These are phyloP conservation scores for Penicillium sp. DNA, from an alignment of 2,329 filamentous ascomycete species.

Conservation along the genomic window DNA sequence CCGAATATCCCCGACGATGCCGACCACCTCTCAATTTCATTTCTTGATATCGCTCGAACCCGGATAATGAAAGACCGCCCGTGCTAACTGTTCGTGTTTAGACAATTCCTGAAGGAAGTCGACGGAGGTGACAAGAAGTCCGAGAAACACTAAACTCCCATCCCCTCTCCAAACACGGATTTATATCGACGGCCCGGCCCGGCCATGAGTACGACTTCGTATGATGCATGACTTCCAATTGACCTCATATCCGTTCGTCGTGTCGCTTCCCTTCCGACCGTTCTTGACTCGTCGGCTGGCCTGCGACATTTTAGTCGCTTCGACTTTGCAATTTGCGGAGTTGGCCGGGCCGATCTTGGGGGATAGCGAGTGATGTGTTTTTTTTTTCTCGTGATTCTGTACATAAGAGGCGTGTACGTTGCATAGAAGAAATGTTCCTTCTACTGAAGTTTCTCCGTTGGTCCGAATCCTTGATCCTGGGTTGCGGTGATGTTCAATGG, in stretches of 20 bases:
- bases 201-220: conserved; percentile 13
- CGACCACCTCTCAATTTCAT: not conserved
- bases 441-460: conserved; percentile 12
- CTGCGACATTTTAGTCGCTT: conserved; percentile 13
- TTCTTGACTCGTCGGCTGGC: conserved; percentile 22
- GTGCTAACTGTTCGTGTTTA: conserved; percentile 32
- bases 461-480: not conserved
- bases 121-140: conserved; percentile 56
- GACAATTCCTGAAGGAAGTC: conserved; percentile 58
- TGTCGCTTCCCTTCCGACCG: conserved; percentile 22
- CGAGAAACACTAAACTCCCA: conserved; percentile 45
- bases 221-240: conserved; percentile 25
- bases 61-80: not conserved
- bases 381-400: conserved; percentile 31
- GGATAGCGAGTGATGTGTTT: conserved; percentile 24
- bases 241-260: conserved; percentile 15
- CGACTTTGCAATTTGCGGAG: conserved; percentile 15
- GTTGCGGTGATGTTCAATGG: not conserved
- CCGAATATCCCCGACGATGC: not conserved
- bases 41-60: not conserved
- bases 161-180: conserved; percentile 21
- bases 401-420: conserved; percentile 38
- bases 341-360: conserved; percentile 20
- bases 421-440: conserved; percentile 33
- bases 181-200: conserved; percentile 25